Percentiles rank a stretch among this genome's conserved stretches.
Evolutionary conservation across 164 flowering plant genomes (phyloP).

Genomic region (Kalanchoe fedtschenkoi): DNA sequence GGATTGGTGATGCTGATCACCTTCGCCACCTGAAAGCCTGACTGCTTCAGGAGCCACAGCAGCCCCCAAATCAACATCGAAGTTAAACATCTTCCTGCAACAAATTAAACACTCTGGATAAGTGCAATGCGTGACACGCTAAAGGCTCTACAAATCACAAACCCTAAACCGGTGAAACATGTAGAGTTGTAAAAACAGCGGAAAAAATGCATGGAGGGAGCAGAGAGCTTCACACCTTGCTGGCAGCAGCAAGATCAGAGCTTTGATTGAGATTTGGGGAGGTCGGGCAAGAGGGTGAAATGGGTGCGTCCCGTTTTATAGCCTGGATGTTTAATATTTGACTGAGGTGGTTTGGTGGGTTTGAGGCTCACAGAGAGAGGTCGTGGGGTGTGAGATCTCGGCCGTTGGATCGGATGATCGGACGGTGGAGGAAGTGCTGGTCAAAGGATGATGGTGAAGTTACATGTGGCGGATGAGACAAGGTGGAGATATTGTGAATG

Average conservation of each 20-base stretch:
- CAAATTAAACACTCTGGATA: background rate
- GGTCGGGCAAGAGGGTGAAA: background rate
- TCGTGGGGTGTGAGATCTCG: too few relatives aligned
- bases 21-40: background rate
- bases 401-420: background rate
- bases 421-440: constrained; percentile 1
- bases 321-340: too few relatives aligned
- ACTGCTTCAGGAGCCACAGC: background rate
- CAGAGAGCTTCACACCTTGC: background rate
- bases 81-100: background rate
- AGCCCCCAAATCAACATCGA: too few relatives aligned
- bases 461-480: too few relatives aligned
- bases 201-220: too few relatives aligned
- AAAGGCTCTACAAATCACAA: too few relatives aligned
- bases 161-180: background rate
- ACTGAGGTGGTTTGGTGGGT: too few relatives aligned
- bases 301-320: background rate
- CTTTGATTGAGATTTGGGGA: background rate
- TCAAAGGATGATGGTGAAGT: too few relatives aligned
- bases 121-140: background rate
- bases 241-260: background rate
- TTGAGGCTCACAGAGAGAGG: too few relatives aligned
- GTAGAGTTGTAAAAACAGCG: too few relatives aligned
- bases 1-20: background rate
- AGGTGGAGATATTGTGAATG: too few relatives aligned